Evolutionary conservation across 2,329 filamentous ascomycete species (phyloP).

Genomic region (Diplocarpon rosae): DNA sequence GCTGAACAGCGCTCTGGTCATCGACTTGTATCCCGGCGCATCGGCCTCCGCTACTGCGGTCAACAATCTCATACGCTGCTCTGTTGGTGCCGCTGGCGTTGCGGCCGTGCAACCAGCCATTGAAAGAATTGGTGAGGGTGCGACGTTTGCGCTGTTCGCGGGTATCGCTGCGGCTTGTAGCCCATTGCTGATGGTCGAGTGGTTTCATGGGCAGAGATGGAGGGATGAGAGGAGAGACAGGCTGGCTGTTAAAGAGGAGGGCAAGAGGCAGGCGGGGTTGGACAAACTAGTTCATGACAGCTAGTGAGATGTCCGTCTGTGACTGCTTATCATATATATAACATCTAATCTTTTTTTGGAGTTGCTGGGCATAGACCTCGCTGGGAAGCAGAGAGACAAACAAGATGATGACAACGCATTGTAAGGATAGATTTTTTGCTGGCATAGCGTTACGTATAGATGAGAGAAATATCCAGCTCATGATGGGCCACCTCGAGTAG

Average conservation of each 20-base stretch:
- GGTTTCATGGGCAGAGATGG: constrained; percentile 15
- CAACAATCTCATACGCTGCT: constrained; percentile 28
- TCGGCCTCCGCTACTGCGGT: constrained; percentile 28
- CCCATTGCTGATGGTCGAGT: constrained; percentile 15
- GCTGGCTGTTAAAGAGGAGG: constrained; percentile 7
- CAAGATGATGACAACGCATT: too few species aligned
- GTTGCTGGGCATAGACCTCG: neutral
- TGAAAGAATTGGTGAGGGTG: constrained; percentile 14
- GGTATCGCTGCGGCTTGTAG: constrained; percentile 7
- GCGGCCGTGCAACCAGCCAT: constrained; percentile 18
- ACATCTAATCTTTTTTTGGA: neutral
- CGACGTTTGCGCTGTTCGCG: constrained; percentile 14
- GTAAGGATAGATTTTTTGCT: too few species aligned
- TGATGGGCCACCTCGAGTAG: too few species aligned
- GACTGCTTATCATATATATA: neutral
- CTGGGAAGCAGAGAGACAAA: too few species aligned
- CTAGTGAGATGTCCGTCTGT: neutral
- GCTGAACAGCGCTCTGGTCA: constrained; percentile 26
- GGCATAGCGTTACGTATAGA: too few species aligned
- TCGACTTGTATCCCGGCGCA: constrained; percentile 26
- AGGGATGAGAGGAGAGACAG: constrained; percentile 11
- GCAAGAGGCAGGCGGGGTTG: constrained; percentile 6
- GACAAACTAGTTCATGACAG: constrained; percentile 3
- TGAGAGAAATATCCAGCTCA: too few species aligned
- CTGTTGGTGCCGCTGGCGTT: constrained; percentile 25